Percentiles rank a stretch among this genome's conserved stretches.
Conservation (phyloP, 371 early-diverging fungal genomes). For the Mortierella sp. region DNA sequence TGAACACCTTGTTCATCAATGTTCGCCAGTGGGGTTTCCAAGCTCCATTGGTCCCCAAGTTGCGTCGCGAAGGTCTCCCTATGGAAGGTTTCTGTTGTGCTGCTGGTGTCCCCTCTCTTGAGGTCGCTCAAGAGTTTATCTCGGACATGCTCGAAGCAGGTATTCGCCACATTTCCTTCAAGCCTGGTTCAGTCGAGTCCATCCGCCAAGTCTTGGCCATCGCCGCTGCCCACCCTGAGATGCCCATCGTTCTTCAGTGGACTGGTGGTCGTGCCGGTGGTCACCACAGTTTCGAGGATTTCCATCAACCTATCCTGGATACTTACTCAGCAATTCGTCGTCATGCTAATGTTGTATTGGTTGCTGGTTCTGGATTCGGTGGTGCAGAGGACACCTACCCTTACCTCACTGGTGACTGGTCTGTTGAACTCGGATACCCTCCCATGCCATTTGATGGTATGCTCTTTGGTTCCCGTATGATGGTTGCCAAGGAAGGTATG, state of each 20-base stretch:
- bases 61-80: constrained; percentile 94
- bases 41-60: constrained; percentile 88
- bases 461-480: constrained; percentile 94
- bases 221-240: constrained; percentile 90
- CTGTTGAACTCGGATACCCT: constrained; percentile 83
- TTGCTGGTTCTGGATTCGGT: constrained; percentile 95
- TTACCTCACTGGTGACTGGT: constrained; percentile 96
- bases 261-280: constrained; percentile 98
- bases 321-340: constrained; percentile 93
- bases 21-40: constrained; percentile 97
- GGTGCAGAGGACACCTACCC: constrained; percentile 93
- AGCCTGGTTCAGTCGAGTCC: constrained; percentile 90
- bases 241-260: constrained; percentile 96
- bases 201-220: constrained; percentile 92
- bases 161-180: constrained; percentile 92
- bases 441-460: constrained; percentile 98
- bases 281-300: constrained; percentile 97
- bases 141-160: constrained; percentile 82
- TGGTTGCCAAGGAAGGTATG: constrained; percentile 94
- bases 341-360: constrained; percentile 87
- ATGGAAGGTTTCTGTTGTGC: constrained; percentile 93
- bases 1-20: constrained; percentile 95
- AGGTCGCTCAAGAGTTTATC: constrained; percentile 92
- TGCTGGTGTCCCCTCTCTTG: constrained; percentile 94
- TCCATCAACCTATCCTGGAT: constrained; percentile 94